Conservation (phyloP, 768 basidiomycete genomes). For the Phanerodontia chrysosporium region DNA sequence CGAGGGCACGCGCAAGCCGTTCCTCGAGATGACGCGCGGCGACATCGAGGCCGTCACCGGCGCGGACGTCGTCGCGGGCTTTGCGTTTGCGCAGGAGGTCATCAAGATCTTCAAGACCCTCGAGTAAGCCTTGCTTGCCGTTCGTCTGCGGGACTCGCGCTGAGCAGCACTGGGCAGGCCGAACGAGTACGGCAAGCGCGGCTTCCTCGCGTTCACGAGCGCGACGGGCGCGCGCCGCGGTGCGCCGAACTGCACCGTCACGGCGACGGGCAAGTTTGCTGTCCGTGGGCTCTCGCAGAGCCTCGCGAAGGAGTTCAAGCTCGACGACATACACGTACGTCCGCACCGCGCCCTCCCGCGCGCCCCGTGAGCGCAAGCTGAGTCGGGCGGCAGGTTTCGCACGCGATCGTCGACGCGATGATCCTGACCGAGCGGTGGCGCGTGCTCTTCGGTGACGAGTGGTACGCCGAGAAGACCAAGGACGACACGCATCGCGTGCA, state of each 20-base stretch:
- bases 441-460: conserved; percentile 7
- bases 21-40: conserved; percentile 57
- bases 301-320: conserved; percentile 70
- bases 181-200: conserved; percentile 33
- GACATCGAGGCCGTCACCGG: conserved; percentile 50
- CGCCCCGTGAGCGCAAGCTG: no score
- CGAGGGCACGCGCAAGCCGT: conserved; percentile 57
- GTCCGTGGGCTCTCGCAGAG: conserved; percentile 64
- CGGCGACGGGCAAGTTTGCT: conserved; percentile 61
- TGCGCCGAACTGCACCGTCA: conserved; percentile 45
- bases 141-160: neutral
- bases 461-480: conserved; percentile 7
- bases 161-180: neutral
- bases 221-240: conserved; percentile 67
- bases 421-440: conserved; percentile 13
- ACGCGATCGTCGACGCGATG: conserved; percentile 61
- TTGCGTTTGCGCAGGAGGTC: conserved; percentile 58
- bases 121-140: conserved; percentile 28
- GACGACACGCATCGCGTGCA: conserved; percentile 10
- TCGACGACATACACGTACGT: conserved; percentile 65
- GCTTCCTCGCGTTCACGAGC: conserved; percentile 68
- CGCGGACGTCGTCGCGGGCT: conserved; percentile 52
- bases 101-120: conserved; percentile 54
- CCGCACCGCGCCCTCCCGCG: no score
- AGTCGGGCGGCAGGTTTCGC: conserved; percentile 41